Conservation (phyloP, 768 basidiomycete species). For the Leccinum rimulosum region DNA sequence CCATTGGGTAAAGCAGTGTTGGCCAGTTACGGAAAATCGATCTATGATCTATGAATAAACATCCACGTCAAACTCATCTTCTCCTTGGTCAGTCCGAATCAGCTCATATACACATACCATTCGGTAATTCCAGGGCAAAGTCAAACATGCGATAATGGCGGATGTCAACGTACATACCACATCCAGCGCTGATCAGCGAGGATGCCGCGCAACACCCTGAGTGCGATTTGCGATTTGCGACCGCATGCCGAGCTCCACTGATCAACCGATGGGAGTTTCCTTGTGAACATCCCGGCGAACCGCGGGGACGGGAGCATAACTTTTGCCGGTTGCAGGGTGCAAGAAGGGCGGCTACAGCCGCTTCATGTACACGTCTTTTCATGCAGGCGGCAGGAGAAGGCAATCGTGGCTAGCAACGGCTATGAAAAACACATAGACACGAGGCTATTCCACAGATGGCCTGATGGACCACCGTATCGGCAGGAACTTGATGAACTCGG, state of each 20-base stretch:
- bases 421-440: neutral
- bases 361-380: neutral
- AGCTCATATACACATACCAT: neutral
- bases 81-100: neutral
- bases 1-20: conserved; percentile 18
- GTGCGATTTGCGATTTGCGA: neutral
- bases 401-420: neutral
- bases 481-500: neutral
- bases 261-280: neutral
- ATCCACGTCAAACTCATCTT: neutral
- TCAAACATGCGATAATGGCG: neutral
- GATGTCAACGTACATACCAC: neutral
- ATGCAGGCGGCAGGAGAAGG: neutral
- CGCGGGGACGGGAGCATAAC: neutral
- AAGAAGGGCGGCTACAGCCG: neutral
- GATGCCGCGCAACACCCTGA: neutral
- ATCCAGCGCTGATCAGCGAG: neutral
- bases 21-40: conserved; percentile 5
- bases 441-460: neutral
- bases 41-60: neutral
- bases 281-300: neutral
- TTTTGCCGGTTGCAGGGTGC: conserved; percentile 1
- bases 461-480: neutral
- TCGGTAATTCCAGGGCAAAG: neutral
- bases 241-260: neutral